Evolutionary conservation across 1,284 basidiomycete species (phyloP).

Genomic region (Sanghuangporus baumii): DNA sequence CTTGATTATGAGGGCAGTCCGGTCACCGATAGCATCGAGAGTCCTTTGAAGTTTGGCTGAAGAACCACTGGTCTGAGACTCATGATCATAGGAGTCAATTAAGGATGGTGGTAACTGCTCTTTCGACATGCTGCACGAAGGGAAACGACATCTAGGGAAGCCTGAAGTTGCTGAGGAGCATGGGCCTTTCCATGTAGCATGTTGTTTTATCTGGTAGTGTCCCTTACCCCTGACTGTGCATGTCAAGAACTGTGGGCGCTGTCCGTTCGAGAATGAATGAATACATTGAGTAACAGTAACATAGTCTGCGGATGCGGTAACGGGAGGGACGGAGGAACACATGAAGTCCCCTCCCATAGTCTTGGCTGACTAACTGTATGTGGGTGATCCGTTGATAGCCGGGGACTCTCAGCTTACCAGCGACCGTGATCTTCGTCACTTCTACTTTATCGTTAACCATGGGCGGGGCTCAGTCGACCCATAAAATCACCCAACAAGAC

Average conservation of each 20-base stretch:
- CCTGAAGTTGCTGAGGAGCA: too few species aligned
- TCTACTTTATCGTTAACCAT: conserved; percentile 30
- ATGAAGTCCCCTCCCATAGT: not conserved
- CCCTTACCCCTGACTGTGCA: not conserved
- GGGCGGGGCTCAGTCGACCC: conserved; percentile 73
- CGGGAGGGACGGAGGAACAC: too few species aligned
- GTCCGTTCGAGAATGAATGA: not conserved
- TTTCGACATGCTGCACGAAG: not conserved
- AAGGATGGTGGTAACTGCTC: not conserved
- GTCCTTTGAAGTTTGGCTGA: not conserved
- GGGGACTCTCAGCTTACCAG: not conserved
- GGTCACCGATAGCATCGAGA: not conserved
- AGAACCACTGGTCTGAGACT: not conserved
- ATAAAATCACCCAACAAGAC: conserved; percentile 92
- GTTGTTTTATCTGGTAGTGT: too few species aligned
- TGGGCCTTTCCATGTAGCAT: too few species aligned
- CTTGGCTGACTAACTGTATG: not conserved
- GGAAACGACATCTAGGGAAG: too few species aligned
- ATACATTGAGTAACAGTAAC: not conserved
- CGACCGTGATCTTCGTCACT: not conserved
- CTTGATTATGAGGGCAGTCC: not conserved
- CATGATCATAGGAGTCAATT: not conserved
- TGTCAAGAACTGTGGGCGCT: not conserved
- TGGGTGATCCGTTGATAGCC: not conserved
- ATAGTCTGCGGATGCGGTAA: too few species aligned